Evolutionary conservation across 441 rosid genomes (phyloP), one percentile per base, ranked within the genome.

Genomic region (Syzygium syzygioides): DNA sequence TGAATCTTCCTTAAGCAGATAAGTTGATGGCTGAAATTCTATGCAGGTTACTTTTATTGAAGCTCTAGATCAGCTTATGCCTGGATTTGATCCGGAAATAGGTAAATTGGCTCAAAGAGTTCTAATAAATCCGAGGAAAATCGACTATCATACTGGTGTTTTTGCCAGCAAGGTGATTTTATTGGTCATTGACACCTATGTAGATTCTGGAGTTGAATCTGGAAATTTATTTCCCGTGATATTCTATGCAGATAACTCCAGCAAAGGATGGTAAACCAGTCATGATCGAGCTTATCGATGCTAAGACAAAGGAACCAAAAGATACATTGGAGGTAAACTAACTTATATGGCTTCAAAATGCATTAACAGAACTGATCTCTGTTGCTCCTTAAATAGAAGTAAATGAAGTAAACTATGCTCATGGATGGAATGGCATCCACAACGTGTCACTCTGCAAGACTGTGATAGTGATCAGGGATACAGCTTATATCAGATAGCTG

Each of bases 1-100:
- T 50, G 20, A 41, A 76, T 56, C 37, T 54, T 37, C 18, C 0
- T 0, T n/a, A 28, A 55, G 52, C 86, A 32, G 71, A 32, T 88
- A 53, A 86, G 34, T 50, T 90, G 79, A 83, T 86, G 71, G 56
- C 34, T 19, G 34, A 54, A 41, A 76, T 87, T 59, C 55, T 41
- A 1, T 90, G 90, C 94, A 98, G 99, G 99, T 98, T 76, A 97
- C 99, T 54, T 98, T 98, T 89, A 86, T 98, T 90, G 99, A 97
- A 94, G 99, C 99, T 48, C 91, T 98, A 86, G 99, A 98, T 95
- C 99, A 98, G 93, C 95, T 98, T 26, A 98, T 98, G 99, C 99
- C 99, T 89, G 99, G 99, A 89, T 98, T 98, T 95, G 99, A 98
- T 92, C 99, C 99, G 86, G 99, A 98, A 93, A 98, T 97, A 90